Percentiles rank a stretch among this genome's conserved stretches.
phyloP scores from a whole-genome alignment of 345 rosid genomes.

The Dipteronia dyeriana region DNA sequence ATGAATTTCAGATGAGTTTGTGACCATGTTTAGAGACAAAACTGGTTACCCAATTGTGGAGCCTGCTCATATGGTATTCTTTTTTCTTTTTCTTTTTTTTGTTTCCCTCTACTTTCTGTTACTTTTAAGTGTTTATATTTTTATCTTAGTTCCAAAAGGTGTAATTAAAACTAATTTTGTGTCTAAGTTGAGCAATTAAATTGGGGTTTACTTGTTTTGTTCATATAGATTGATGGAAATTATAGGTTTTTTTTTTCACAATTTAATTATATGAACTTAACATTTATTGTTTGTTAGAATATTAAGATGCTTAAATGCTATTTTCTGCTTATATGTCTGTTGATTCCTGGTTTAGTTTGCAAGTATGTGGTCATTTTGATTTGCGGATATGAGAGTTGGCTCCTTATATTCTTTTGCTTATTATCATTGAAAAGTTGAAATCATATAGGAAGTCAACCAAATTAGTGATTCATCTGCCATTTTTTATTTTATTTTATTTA shows the following conservation, averaged over 20 bases:
- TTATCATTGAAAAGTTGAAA: not conserved
- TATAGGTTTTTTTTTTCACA: no score
- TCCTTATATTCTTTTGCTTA: not conserved
- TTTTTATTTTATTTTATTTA: constrained; percentile 8
- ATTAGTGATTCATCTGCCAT: constrained; percentile 10
- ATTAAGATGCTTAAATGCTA: not conserved
- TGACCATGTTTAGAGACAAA: constrained; percentile 72
- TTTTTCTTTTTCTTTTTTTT: no score
- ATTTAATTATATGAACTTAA: not conserved
- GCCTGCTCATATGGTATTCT: constrained; percentile 93
- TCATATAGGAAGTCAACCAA: not conserved
- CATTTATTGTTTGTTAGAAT: not conserved
- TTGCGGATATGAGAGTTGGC: not conserved
- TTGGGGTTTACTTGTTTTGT: not conserved
- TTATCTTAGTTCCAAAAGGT: no score
- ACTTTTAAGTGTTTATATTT: not conserved
- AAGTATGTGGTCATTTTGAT: not conserved
- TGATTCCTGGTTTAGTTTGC: not conserved
- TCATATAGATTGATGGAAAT: not conserved
- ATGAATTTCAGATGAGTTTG: constrained; percentile 79
- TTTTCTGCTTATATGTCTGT: not conserved
- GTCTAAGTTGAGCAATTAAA: not conserved
- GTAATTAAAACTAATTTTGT: not conserved
- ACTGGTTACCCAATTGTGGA: constrained; percentile 74
- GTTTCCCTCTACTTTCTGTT: not conserved